phyloP scores from a whole-genome alignment of 352 stramenopile genomes.

The Pythium insidiosum region DNA sequence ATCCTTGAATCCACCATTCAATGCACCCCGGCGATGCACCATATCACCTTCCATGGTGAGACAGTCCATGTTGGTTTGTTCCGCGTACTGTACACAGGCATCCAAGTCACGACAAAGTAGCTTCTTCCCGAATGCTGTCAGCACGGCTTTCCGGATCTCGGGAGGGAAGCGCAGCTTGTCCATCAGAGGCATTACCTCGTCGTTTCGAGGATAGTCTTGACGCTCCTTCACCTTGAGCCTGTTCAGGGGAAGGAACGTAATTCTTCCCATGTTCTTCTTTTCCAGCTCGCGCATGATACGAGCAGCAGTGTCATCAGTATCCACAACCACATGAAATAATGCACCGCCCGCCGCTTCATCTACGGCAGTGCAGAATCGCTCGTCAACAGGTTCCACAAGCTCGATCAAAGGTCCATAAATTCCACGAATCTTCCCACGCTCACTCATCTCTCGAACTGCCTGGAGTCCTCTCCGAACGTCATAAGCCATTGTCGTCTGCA shows the following conservation, averaged over 20 bases:
- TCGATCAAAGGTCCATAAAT: constrained; percentile 97
- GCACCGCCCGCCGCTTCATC: constrained; percentile 94
- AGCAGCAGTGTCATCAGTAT: constrained; percentile 95
- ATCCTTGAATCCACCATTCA: constrained; percentile 97
- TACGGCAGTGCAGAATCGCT: constrained; percentile 91
- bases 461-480: constrained; percentile 80
- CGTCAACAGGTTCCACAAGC: constrained; percentile 84
- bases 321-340: constrained; percentile 98
- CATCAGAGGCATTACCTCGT: constrained; percentile 79
- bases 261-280: constrained; percentile 88
- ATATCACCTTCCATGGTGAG: constrained; percentile 98
- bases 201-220: constrained; percentile 59
- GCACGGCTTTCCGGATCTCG: constrained; percentile 89
- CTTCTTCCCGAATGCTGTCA: constrained; percentile 96
- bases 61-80: constrained; percentile 93
- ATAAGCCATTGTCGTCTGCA: constrained; percentile 82
- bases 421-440: constrained; percentile 53
- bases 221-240: constrained; percentile 86
- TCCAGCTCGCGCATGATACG: constrained; percentile 93
- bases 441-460: constrained; percentile 83
- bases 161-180: constrained; percentile 79
- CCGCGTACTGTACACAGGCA: constrained; percentile 66
- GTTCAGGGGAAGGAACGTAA: constrained; percentile 97
- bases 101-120: constrained; percentile 94
- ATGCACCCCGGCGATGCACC: constrained; percentile 93